A percentile compares a stretch with the other conserved stretches of the same genome.
These are phyloP conservation scores for Thielaviopsis ethacetica DNA, from an alignment of 2,329 filamentous ascomycete species.

Conservation along the genomic window DNA sequence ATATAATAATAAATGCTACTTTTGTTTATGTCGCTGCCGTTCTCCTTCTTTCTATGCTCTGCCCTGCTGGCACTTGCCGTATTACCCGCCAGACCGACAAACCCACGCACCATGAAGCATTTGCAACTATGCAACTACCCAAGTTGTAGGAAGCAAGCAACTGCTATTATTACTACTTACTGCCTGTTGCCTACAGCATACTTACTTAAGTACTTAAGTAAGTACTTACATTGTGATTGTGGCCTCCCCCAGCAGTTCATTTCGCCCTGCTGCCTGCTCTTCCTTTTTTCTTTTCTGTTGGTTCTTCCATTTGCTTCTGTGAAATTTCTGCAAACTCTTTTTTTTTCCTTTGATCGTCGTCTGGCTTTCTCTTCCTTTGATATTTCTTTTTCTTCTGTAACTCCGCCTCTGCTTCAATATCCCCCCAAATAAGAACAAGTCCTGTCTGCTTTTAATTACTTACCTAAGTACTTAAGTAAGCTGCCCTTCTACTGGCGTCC, in stretches of 20 bases:
- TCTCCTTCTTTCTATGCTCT: background rate
- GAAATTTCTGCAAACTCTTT: background rate
- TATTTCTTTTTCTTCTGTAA: too few species aligned
- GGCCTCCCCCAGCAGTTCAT: background rate
- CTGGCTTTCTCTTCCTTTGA: background rate
- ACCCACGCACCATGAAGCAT: background rate
- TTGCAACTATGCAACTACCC: background rate
- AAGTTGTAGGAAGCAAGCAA: too few species aligned
- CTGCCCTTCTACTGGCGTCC: too few species aligned
- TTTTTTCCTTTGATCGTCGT: background rate
- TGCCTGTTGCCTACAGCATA: too few species aligned
- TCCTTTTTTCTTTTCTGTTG: background rate
- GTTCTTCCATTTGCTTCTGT: background rate
- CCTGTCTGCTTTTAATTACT: too few species aligned
- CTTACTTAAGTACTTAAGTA: too few species aligned
- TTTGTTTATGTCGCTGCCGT: background rate
- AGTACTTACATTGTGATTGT: background rate
- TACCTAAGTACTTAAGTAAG: too few species aligned
- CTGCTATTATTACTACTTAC: too few species aligned
- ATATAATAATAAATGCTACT: background rate
- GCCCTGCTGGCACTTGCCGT: background rate
- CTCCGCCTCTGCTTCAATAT: too few species aligned
- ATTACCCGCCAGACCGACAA: background rate
- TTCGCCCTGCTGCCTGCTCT: background rate
- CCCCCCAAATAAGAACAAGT: too few species aligned